Conservation (phyloP, 208 protist genomes). For the Phytomonas sp. region DNA sequence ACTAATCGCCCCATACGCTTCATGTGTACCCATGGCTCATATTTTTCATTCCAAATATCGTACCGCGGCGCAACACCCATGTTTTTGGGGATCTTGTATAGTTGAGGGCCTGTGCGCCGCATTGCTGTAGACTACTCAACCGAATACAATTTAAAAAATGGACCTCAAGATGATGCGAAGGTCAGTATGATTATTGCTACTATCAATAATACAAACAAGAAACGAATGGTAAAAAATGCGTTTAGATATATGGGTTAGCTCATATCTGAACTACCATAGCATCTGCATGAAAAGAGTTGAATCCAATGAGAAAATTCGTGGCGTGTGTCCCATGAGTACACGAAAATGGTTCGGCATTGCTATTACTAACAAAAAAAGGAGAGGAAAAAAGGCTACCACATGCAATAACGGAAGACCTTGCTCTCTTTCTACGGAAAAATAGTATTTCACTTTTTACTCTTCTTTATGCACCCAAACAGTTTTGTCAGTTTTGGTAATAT, state of each 20-base stretch:
- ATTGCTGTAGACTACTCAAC: conserved; percentile 17
- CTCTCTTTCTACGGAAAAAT: too few species aligned
- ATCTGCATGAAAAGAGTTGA: too few species aligned
- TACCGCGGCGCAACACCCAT: conserved; percentile 80
- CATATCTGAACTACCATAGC: too few species aligned
- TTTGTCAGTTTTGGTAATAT: too few species aligned
- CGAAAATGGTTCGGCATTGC: too few species aligned
- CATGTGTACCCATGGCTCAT: conserved; percentile 89
- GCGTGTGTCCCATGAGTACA: too few species aligned
- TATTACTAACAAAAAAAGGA: too few species aligned
- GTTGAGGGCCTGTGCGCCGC: conserved; percentile 19
- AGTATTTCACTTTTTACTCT: too few species aligned
- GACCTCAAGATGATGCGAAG: not conserved
- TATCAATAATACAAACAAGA: not conserved
- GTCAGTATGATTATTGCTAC: not conserved
- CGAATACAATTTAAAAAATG: conserved; percentile 8
- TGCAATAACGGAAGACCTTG: too few species aligned
- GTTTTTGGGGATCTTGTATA: conserved; percentile 85
- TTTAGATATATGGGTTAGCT: not conserved
- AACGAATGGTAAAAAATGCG: not conserved
- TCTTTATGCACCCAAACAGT: too few species aligned
- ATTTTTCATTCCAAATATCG: conserved; percentile 86
- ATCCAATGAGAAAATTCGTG: too few species aligned
- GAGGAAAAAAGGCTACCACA: too few species aligned
- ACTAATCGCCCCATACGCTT: conserved; percentile 80